Conservation (phyloP, 441 rosid genomes). For the Adansonia rubrostipa region DNA sequence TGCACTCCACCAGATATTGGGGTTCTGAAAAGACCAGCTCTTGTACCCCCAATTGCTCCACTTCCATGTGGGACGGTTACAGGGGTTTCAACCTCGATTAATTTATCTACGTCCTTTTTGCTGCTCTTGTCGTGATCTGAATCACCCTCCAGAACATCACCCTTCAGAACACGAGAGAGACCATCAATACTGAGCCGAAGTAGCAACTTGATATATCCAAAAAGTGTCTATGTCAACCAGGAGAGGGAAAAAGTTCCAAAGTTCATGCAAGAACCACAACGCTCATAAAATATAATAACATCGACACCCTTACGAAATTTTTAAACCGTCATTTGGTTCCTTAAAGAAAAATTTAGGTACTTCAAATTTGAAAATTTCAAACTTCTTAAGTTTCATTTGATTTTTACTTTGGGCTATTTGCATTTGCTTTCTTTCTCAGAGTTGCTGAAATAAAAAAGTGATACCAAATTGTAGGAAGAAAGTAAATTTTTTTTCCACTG, state of each 20-base stretch:
- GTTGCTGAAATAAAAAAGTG: background rate
- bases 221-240: slow-evolving; percentile 30
- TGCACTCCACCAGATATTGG: slow-evolving; percentile 99
- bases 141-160: slow-evolving; percentile 21
- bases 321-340: background rate
- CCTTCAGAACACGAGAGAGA: slow-evolving; percentile 62
- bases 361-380: background rate
- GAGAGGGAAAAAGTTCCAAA: slow-evolving; percentile 9
- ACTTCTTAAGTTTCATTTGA: background rate
- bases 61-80: slow-evolving; percentile 52
- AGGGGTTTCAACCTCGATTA: slow-evolving; percentile 57
- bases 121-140: slow-evolving; percentile 35
- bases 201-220: slow-evolving; percentile 37
- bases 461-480: background rate
- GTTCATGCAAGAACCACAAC: slow-evolving; percentile 18
- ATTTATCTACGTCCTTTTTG: slow-evolving; percentile 46
- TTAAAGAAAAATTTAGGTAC: slow-evolving; percentile 2
- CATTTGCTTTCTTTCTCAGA: slow-evolving; percentile 4
- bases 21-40: slow-evolving; percentile 94
- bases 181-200: slow-evolving; percentile 42
- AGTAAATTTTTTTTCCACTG: background rate
- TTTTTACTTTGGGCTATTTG: background rate
- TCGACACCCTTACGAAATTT: background rate
- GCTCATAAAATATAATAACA: slow-evolving; percentile 8
- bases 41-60: slow-evolving; percentile 67